phyloP scores from a whole-genome alignment of 2,329 filamentous ascomycete species.

The Aspergillus hiratsukae region DNA sequence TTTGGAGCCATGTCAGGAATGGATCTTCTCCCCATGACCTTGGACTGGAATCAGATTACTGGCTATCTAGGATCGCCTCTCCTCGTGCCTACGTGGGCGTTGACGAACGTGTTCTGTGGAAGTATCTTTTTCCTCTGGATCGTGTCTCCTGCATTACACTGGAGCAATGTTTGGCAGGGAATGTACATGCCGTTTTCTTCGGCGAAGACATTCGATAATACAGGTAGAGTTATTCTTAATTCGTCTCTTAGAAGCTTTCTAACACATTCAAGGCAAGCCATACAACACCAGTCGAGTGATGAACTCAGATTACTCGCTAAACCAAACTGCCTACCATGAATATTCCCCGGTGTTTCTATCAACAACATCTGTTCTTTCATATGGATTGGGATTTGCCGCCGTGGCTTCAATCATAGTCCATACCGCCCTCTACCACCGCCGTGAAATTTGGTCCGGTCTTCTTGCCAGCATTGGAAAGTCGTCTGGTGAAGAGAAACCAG shows the following conservation, averaged over 20 bases:
- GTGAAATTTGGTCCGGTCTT: conserved; percentile 56
- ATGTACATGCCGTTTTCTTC: conserved; percentile 55
- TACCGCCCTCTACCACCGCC: conserved; percentile 58
- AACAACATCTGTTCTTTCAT: conserved; percentile 62
- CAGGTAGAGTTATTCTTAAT: not conserved
- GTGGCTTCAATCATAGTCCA: conserved; percentile 62
- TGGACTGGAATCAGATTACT: conserved; percentile 38
- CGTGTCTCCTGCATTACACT: conserved; percentile 56
- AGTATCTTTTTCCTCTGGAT: conserved; percentile 60
- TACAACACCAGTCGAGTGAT: conserved; percentile 27
- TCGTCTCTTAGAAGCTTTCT: not conserved
- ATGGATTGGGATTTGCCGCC: conserved; percentile 64
- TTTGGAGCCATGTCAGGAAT: conserved; percentile 27
- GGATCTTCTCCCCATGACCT: conserved; percentile 31
- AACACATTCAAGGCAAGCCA: conserved; percentile 1
- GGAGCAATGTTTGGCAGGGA: conserved; percentile 60
- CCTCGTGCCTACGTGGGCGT: conserved; percentile 64
- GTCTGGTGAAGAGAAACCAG: conserved; percentile 45
- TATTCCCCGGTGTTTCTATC: conserved; percentile 55
- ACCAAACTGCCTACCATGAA: conserved; percentile 22
- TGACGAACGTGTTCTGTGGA: conserved; percentile 64
- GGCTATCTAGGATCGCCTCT: conserved; percentile 60
- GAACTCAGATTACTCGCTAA: conserved; percentile 22
- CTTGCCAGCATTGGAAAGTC: conserved; percentile 43
- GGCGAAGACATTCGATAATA: conserved; percentile 12